Evolutionary conservation across 2,329 filamentous ascomycete species (phyloP).

Genomic region (Microcyclospora pomicola): DNA sequence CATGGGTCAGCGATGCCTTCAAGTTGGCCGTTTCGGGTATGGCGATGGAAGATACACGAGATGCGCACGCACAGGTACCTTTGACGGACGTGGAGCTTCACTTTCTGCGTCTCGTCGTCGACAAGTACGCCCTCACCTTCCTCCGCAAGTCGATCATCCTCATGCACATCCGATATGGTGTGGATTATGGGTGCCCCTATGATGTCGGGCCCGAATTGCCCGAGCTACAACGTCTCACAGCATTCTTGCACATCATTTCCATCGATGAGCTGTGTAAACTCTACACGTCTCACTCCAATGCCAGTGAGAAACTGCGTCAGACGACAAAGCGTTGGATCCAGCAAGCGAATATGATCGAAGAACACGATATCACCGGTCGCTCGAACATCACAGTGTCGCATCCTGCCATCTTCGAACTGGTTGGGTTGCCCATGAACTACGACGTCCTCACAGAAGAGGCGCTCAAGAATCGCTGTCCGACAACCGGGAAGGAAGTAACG

Average conservation of each 20-base stretch:
- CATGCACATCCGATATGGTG: slow-evolving; percentile 73
- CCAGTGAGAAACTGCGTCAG: slow-evolving; percentile 30
- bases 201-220: slow-evolving; percentile 15
- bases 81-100: slow-evolving; percentile 6
- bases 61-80: slow-evolving; percentile 1
- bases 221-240: slow-evolving; percentile 71
- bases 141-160: slow-evolving; percentile 74
- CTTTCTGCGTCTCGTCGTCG: slow-evolving; percentile 34
- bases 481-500: slow-evolving; percentile 76
- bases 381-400: slow-evolving; percentile 49
- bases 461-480: slow-evolving; percentile 69
- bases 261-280: slow-evolving; percentile 65
- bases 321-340: slow-evolving; percentile 59
- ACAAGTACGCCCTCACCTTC: slow-evolving; percentile 80
- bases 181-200: slow-evolving; percentile 63
- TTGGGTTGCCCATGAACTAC: slow-evolving; percentile 83
- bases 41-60: slow-evolving; percentile 5
- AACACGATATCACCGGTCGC: slow-evolving; percentile 17
- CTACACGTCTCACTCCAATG: slow-evolving; percentile 30
- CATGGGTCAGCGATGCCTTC: slow-evolving; percentile 5
- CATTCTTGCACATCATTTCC: slow-evolving; percentile 59
- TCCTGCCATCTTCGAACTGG: slow-evolving; percentile 83
- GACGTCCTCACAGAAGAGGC: slow-evolving; percentile 87
- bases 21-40: slow-evolving; percentile 6
- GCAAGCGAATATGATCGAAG: slow-evolving; percentile 30